Base-by-base conservation (phyloP, 2,329 filamentous ascomycete species). In the Exophiala xenobiotica region DNA sequence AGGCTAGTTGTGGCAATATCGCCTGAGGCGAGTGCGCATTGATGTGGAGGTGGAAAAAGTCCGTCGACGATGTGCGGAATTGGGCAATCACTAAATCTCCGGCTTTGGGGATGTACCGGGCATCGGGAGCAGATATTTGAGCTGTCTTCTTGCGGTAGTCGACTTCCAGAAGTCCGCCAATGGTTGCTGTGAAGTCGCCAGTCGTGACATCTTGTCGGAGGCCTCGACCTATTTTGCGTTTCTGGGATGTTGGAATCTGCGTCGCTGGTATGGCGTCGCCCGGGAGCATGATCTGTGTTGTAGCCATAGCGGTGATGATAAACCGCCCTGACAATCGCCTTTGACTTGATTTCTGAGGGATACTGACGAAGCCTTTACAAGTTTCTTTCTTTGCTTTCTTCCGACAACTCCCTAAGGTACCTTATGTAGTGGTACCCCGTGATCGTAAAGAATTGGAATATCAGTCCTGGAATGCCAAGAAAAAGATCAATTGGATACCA, bases 81-180 rank as follows among this genome's bases (percentile, higher is more conserved):
- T 88, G 90, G 53, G 89, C 91, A 65, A 99, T 88, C 59, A 97
- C 85, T 41, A 95, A 82, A 69, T 99, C 93, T 65, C 86, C 86
- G n/a, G 80, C 74, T 14, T 83, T 79, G 9, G 93, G 90, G 27
- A 83, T 77, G 66, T 97, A 99, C 82, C 93, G 65, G 45, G 65
- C 65, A 50, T 68, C 65, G 6, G 69, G 60, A 47, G 68, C 61
- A 29, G 68, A 64, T 20, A 72, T 61, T 8, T 64, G 64, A 14
- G 64, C 65, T 4, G 65, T 63, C 51, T 71, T 74, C 47, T 70
- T 68, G 54, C 71, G 72, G 42, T 59, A 56, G 46, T 75, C 70
- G 27, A 67, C 68, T 3, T 68, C 64, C 11, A 68, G 38, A 1
- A 66, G 59, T 57, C 67, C 75, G 52, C 67, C 63, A 49, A 68